phyloP scores from a whole-genome alignment of 78 protist genomes.

The Dictyostelium capitatum region DNA sequence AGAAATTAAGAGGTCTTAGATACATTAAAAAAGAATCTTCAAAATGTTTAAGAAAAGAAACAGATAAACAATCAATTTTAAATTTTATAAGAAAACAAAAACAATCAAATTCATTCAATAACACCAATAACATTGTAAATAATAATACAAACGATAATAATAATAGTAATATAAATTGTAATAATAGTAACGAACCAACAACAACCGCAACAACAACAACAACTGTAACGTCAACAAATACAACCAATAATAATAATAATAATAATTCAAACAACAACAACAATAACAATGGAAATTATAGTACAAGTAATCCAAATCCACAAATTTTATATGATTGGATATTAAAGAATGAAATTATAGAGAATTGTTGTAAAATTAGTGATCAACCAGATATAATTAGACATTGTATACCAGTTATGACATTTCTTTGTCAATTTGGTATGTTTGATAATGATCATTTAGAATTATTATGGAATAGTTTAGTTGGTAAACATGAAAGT shows the following conservation, averaged over 20 bases:
- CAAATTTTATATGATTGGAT: constrained; percentile 58
- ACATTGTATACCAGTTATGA: constrained; percentile 64
- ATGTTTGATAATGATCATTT: constrained; percentile 23
- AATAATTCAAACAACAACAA: constrained; percentile 13
- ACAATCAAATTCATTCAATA: neutral
- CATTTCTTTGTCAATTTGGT: constrained; percentile 40
- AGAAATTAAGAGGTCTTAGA: constrained; percentile 56
- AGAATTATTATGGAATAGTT: constrained; percentile 53
- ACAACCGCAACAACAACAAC: neutral
- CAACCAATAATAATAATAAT: neutral
- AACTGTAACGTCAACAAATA: neutral
- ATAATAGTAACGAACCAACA: neutral
- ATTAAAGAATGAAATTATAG: constrained; percentile 61
- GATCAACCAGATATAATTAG: constrained; percentile 78
- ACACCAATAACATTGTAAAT: neutral
- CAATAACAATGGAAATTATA: neutral
- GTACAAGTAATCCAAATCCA: constrained; percentile 25
- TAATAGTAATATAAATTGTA: neutral
- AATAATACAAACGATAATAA: neutral
- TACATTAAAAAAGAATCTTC: constrained; percentile 53
- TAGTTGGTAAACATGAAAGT: constrained; percentile 69
- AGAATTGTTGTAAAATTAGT: constrained; percentile 52
- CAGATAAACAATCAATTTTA: neutral
- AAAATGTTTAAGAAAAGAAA: constrained; percentile 48
- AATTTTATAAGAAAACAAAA: constrained; percentile 57